Conservation (phyloP, 371 early-diverging fungal species). For the Nematocida sp. region DNA sequence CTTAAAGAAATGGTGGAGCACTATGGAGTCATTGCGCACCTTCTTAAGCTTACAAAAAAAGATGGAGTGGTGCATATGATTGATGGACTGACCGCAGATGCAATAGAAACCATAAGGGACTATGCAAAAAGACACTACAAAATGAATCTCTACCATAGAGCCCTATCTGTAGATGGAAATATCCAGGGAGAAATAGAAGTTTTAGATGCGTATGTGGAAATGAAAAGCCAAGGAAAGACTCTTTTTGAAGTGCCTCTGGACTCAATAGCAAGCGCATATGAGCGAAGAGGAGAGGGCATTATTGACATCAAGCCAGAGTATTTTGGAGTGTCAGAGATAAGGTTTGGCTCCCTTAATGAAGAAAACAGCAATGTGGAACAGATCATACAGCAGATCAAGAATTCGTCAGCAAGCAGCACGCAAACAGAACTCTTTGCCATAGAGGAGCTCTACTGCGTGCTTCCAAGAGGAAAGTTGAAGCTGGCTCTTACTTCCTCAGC, state of each 20-base stretch:
- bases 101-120: constrained; percentile 54
- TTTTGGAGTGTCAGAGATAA: constrained; percentile 54
- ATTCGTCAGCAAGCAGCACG: constrained; percentile 21
- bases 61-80: constrained; percentile 46
- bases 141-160: constrained; percentile 57
- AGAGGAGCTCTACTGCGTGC: constrained; percentile 53
- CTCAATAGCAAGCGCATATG: constrained; percentile 61
- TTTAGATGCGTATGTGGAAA: constrained; percentile 56
- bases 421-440: constrained; percentile 60
- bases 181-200: constrained; percentile 57
- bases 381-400: constrained; percentile 51
- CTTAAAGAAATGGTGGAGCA: constrained; percentile 64
- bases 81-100: constrained; percentile 55
- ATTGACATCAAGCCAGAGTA: constrained; percentile 58
- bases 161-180: constrained; percentile 56
- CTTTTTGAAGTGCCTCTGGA: constrained; percentile 65
- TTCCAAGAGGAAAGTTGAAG: constrained; percentile 65
- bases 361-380: constrained; percentile 44
- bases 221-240: constrained; percentile 49
- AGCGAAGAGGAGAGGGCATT: constrained; percentile 62
- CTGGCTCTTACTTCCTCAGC: constrained; percentile 58
- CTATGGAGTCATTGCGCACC: constrained; percentile 52
- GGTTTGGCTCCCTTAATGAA: constrained; percentile 39
- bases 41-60: constrained; percentile 53
- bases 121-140: constrained; percentile 55